Evolutionary conservation across 192 early-diverging fungal species (phyloP), one percentile per base, ranked within the genome.

Genomic region (Linnemannia exigua): DNA sequence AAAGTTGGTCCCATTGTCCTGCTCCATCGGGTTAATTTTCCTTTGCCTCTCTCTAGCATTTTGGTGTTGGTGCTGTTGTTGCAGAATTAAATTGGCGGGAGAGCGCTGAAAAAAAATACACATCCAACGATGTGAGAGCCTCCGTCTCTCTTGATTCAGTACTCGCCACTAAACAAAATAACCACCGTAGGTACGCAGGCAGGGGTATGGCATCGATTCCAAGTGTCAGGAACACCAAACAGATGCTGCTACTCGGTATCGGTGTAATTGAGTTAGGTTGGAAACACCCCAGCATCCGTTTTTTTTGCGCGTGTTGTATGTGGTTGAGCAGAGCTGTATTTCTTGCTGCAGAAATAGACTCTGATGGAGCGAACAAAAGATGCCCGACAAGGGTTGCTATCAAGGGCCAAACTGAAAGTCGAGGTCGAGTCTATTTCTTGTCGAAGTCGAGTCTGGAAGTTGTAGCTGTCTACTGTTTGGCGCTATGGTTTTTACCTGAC

Each of bases 41-140:
- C 58, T 25, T n/a, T 6, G 6, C 12, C 44, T 8, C 44, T 46
- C 44, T 31, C 58, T 63, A 14, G 25, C 58, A 28, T 28, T 9
- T 44, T 44, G 9, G 9, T 44, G 41, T 31, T 25, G 25, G 28
- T 63, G 58, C 1, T 63, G 58, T 16, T 63, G 58, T 31, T 63
- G 58, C 58, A 63, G 25, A 63, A 63, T 31, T 63, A 63, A 63
- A 63, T 63, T 63, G 58, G 58, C 58, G 58, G 58, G 58, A 63
- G 58, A 63, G 58, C 25, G 58, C 58, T 63, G 58, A 63, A 63
- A 63, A 63, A 31, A 50, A 50, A 52, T 9, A 52, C 20, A 28
- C n/a, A 31, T 15, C 9, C 58, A 63, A 11, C 3, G 41, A 11
- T 33, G 54, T 61, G 28, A 63, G 58, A 63, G 58, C 58, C 58